These are phyloP conservation scores for Cercospora zeae-maydis DNA, from an alignment of 2,329 filamentous ascomycete species.

Conservation along the genomic window DNA sequence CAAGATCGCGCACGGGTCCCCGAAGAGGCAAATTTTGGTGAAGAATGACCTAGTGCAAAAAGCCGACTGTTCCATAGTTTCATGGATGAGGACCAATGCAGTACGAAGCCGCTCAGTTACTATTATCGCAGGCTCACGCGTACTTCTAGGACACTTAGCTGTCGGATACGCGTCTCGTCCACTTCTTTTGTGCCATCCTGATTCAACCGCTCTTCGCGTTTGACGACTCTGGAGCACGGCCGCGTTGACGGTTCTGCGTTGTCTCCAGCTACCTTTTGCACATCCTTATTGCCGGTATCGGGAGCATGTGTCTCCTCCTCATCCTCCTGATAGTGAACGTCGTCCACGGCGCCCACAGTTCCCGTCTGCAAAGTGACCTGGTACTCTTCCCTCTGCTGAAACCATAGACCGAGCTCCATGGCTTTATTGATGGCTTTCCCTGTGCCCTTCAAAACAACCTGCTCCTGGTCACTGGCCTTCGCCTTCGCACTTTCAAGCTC, in stretches of 20 bases:
- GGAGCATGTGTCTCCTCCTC: slow-evolving; percentile 22
- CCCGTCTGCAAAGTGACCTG: slow-evolving; percentile 59
- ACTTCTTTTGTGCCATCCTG: slow-evolving; percentile 28
- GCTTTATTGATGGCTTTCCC: slow-evolving; percentile 65
- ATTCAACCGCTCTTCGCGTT: slow-evolving; percentile 17
- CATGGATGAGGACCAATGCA: too few relatives aligned
- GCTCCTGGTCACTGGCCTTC: slow-evolving; percentile 36
- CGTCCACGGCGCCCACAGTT: slow-evolving; percentile 64
- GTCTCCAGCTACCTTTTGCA: background rate
- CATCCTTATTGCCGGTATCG: background rate
- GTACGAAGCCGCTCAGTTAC: background rate
- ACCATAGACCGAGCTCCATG: slow-evolving; percentile 61
- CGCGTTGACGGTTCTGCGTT: background rate
- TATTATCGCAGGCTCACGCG: slow-evolving; percentile 32
- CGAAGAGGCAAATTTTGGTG: slow-evolving; percentile 8
- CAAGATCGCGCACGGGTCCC: slow-evolving; percentile 12
- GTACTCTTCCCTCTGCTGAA: slow-evolving; percentile 56
- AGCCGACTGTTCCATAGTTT: too few relatives aligned
- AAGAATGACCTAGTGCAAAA: background rate
- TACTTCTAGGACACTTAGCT: slow-evolving; percentile 36
- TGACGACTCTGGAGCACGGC: slow-evolving; percentile 9
- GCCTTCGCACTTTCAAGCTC: slow-evolving; percentile 33
- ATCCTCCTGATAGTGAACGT: slow-evolving; percentile 48
- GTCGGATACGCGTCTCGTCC: slow-evolving; percentile 40
- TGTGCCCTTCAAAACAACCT: slow-evolving; percentile 61